phyloP scores from a whole-genome alignment of 2,329 filamentous ascomycete species.

The Pseudogymnoascus sp. region DNA sequence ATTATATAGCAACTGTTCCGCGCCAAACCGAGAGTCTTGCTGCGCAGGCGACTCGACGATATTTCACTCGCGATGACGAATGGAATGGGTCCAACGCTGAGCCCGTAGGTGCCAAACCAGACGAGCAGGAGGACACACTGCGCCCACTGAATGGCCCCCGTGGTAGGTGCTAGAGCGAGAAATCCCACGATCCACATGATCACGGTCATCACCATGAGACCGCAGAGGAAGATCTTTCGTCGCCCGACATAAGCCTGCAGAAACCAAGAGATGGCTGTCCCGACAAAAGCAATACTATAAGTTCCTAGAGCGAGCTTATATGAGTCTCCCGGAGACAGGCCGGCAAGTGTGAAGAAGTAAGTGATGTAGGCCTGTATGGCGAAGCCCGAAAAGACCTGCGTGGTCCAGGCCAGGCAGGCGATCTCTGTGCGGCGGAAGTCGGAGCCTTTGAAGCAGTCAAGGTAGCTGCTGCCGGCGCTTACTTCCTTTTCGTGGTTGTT shows the following conservation, averaged over 20 bases:
- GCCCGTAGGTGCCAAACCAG: conserved; percentile 29
- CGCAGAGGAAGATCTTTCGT: conserved; percentile 4
- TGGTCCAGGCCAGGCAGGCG: conserved; percentile 55
- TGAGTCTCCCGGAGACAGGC: conserved; percentile 36
- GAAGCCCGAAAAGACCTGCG: conserved; percentile 54
- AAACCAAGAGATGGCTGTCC: conserved; percentile 7
- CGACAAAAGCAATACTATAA: conserved; percentile 31
- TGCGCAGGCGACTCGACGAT: conserved; percentile 29
- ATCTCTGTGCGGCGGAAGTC: conserved; percentile 72
- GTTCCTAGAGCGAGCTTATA: conserved; percentile 44
- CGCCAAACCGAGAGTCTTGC: conserved; percentile 32
- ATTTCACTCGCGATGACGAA: conserved; percentile 23
- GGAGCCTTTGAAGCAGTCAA: conserved; percentile 74
- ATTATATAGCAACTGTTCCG: conserved; percentile 47
- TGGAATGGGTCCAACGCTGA: neutral
- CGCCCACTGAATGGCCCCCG: conserved; percentile 28
- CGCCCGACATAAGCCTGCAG: conserved; percentile 3
- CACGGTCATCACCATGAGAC: neutral
- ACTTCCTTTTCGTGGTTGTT: conserved; percentile 46
- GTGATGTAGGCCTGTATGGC: conserved; percentile 53
- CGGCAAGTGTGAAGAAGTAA: conserved; percentile 48
- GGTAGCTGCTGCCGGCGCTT: conserved; percentile 63
- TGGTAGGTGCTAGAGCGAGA: conserved; percentile 13
- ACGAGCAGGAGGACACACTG: conserved; percentile 33
- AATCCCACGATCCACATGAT: conserved; percentile 9